Percentiles rank a stretch among this genome's conserved stretches.
Evolutionary conservation across 192 early-diverging fungal species (phyloP).

Genomic region (Coemansia sp.): DNA sequence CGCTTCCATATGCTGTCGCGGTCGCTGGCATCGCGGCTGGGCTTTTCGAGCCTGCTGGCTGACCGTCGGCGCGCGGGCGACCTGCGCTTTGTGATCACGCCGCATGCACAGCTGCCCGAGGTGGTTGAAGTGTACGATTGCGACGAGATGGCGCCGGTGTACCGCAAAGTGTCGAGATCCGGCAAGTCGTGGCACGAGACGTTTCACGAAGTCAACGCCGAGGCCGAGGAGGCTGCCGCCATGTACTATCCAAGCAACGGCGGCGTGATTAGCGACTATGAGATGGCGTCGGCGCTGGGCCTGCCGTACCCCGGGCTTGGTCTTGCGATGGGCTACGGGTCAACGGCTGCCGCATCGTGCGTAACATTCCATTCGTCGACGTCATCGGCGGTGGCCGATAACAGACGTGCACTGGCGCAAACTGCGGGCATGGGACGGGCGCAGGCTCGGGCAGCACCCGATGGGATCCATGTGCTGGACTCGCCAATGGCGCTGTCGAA

Average conservation of each 20-base stretch:
- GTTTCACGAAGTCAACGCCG: slow-evolving; percentile 45
- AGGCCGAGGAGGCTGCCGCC: slow-evolving; percentile 20
- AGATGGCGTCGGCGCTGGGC: slow-evolving; percentile 44
- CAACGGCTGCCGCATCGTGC: slow-evolving; percentile 34
- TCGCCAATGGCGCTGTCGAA: slow-evolving; percentile 20
- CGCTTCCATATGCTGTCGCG: slow-evolving; percentile 43
- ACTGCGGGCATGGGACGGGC: slow-evolving; percentile 5
- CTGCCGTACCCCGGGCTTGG: slow-evolving; percentile 39
- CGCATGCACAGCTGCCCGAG: slow-evolving; percentile 35
- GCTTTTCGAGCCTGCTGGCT: slow-evolving; percentile 34
- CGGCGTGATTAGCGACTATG: slow-evolving; percentile 40
- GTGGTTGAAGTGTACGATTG: slow-evolving; percentile 46
- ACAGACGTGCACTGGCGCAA: slow-evolving; percentile 11
- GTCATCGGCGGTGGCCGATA: slow-evolving; percentile 12
- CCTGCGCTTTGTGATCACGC: slow-evolving; percentile 43
- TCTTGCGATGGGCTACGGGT: slow-evolving; percentile 9
- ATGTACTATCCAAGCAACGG: slow-evolving; percentile 4
- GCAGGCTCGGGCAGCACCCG: neutral
- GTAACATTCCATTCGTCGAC: slow-evolving; percentile 48
- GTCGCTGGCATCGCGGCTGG: slow-evolving; percentile 41
- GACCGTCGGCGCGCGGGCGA: slow-evolving; percentile 33
- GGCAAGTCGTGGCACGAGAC: slow-evolving; percentile 52
- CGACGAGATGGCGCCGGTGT: slow-evolving; percentile 35
- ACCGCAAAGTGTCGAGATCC: slow-evolving; percentile 51
- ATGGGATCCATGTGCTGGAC: neutral